Conservation (phyloP, 2,329 filamentous ascomycete species). For the Ceratocystis variospora region DNA sequence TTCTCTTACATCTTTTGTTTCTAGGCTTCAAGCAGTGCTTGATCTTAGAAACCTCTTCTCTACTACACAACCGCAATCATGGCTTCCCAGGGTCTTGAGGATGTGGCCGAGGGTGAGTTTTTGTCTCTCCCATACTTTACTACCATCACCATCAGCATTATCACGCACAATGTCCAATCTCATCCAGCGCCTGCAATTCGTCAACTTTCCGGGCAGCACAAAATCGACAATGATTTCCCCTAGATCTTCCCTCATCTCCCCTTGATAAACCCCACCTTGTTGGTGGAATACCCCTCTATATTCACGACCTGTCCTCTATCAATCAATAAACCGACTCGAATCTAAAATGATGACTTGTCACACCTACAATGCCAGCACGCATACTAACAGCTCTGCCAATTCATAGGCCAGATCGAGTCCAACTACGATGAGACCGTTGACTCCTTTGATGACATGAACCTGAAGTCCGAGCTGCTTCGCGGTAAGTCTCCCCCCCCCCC, state of each 20-base stretch:
- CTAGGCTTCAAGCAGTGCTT: constrained; percentile 69
- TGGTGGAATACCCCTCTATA: not conserved
- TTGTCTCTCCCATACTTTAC: not conserved
- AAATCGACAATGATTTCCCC: not conserved
- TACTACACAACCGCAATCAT: constrained; percentile 63
- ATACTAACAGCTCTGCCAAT: constrained; percentile 19
- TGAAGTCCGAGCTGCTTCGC: constrained; percentile 94
- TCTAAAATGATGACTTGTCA: not conserved
- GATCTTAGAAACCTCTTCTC: constrained; percentile 48
- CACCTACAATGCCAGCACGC: not conserved
- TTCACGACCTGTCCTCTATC: not conserved
- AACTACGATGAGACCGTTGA: constrained; percentile 99
- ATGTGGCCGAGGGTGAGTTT: constrained; percentile 78
- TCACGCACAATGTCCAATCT: not conserved
- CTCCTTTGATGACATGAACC: constrained; percentile 96
- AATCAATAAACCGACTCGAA: not conserved
- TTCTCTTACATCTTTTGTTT: constrained; percentile 27
- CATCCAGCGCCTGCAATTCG: not conserved
- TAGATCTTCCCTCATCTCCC: not conserved
- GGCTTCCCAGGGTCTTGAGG: constrained; percentile 98
- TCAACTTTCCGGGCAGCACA: not conserved
- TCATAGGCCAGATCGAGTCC: constrained; percentile 91
- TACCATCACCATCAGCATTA: not conserved
- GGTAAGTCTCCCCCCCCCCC: constrained; percentile 33
- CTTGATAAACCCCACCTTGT: constrained; percentile 11